phyloP scores from a whole-genome alignment of 331 rosid species.

The Cydonia oblonga region DNA sequence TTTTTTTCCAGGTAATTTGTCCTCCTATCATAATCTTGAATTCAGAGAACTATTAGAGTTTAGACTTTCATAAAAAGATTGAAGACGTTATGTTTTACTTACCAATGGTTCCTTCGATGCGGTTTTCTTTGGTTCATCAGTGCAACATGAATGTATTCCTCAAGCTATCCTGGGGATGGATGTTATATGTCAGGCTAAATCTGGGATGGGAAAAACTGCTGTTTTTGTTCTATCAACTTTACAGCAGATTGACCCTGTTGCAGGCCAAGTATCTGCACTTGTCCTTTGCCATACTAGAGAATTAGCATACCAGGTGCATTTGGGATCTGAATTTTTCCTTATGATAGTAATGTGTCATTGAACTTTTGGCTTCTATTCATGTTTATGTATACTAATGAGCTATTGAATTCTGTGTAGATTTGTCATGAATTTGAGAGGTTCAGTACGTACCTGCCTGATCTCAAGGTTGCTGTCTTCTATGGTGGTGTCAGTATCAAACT shows the following conservation, averaged over 20 bases:
- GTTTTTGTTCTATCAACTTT: slow-evolving; percentile 86
- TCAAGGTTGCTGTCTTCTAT: slow-evolving; percentile 96
- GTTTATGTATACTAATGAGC: background rate
- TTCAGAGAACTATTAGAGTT: slow-evolving; percentile 58
- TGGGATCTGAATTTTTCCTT: background rate
- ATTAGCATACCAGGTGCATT: slow-evolving; percentile 80
- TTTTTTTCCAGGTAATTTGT: slow-evolving; percentile 74
- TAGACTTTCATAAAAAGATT: slow-evolving; percentile 50
- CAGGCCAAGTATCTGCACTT: slow-evolving; percentile 95
- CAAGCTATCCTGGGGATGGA: slow-evolving; percentile 99
- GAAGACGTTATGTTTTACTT: slow-evolving; percentile 64
- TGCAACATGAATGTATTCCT: slow-evolving; percentile 99
- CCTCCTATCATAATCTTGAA: slow-evolving; percentile 49
- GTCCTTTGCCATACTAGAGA: slow-evolving; percentile 94
- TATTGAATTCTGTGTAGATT: slow-evolving; percentile 34
- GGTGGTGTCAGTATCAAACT: slow-evolving; percentile 92
- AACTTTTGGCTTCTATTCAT: background rate
- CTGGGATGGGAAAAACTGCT: slow-evolving; percentile 99
- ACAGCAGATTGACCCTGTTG: slow-evolving; percentile 97
- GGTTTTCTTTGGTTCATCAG: slow-evolving; percentile 81
- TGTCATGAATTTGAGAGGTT: slow-evolving; percentile 98
- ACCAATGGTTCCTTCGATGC: slow-evolving; percentile 55
- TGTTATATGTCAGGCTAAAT: slow-evolving; percentile 97
- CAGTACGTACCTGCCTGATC: slow-evolving; percentile 84
- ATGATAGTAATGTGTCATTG: background rate